phyloP scores from a whole-genome alignment of 2,329 filamentous ascomycete species.

The Calonectria pteridis region DNA sequence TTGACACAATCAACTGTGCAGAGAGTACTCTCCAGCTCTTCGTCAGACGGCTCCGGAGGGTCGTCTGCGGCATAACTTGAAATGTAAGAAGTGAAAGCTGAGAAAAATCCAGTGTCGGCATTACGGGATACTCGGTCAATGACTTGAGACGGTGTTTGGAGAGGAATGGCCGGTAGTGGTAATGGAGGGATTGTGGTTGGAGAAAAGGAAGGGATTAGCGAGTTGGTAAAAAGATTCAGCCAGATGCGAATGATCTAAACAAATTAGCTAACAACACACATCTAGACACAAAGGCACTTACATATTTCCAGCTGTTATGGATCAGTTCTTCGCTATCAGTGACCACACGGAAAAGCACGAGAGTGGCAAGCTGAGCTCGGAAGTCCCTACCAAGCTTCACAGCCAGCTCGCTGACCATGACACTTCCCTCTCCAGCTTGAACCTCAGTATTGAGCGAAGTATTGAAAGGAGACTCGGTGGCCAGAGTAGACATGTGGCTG shows the following conservation, averaged over 20 bases:
- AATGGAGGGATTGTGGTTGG: conserved; percentile 72
- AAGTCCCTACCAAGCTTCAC: conserved; percentile 96
- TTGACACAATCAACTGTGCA: conserved; percentile 95
- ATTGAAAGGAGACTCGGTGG: conserved; percentile 80
- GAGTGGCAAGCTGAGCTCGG: conserved; percentile 90
- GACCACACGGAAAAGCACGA: conserved; percentile 95
- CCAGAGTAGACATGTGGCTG: conserved; percentile 89
- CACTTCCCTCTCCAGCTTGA: conserved; percentile 88
- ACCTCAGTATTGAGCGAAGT: conserved; percentile 95
- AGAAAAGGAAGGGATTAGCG: conserved; percentile 87
- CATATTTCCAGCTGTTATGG: conserved; percentile 81
- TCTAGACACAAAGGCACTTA: conserved; percentile 58
- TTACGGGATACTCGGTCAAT: conserved; percentile 87
- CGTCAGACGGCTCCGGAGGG: conserved; percentile 95
- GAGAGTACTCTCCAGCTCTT: conserved; percentile 95
- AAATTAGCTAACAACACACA: conserved; percentile 31
- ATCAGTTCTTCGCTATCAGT: conserved; percentile 86
- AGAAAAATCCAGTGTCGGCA: conserved; percentile 88
- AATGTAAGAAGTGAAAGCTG: conserved; percentile 94
- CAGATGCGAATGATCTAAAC: conserved; percentile 87
- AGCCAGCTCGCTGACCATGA: conserved; percentile 98
- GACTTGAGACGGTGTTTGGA: conserved; percentile 91
- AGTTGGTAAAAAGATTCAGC: conserved; percentile 96
- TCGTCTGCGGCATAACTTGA: conserved; percentile 99
- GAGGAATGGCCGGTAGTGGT: conserved; percentile 83